Base-by-base conservation (phyloP, 2,329 filamentous ascomycete species). In the Sporothrix variecibatus region DNA sequence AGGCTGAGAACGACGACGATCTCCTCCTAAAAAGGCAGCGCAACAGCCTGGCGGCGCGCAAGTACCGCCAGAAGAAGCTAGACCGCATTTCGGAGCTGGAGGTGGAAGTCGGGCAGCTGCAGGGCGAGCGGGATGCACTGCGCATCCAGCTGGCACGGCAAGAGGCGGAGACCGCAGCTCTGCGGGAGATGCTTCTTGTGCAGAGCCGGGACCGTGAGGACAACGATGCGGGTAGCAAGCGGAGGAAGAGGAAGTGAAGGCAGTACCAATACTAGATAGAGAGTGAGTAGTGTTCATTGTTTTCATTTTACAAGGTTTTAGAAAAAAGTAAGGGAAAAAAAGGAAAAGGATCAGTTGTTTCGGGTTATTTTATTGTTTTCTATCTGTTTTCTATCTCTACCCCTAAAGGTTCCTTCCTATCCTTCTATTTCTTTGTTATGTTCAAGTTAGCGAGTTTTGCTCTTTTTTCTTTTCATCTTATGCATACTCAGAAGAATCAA, bases 61-160 rank as follows among this genome's bases (percentile, higher is more conserved):
- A 88, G 70, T 91, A 90, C 80, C 87, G 90, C 26, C 89, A 91
- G 78, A 90, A 90, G 78, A 88, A 89, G 75, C 82, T 91, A 40
- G 89, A 91, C 78, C 87, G 89, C 70, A 87, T 91, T 78, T 78
- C 82, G 69, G 85, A 86, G 75, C 83, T 92, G 23, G 89, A 91
- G 79, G 79, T 82, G 3, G 85, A 85, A 43, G 82, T 91, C 70
- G 85, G 85, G 70, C 82, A 84, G 70, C 84, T 88, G 75, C 84
- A 85, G 75, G 79, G 82, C 73, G 89, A 91, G 80, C 81, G 88
- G 46, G 89, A 91, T 74, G 86, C 86, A 23, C 81, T 91, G 76
- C 85, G 85, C 75, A 82, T 91, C 68, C 83, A 84, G 77, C 83
- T 90, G 76, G 89, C 89, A 40, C 83, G 86, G 78, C 83, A 87